Base-by-base conservation (phyloP, 2,329 filamentous ascomycete genomes). In the Talaromyces sp. region DNA sequence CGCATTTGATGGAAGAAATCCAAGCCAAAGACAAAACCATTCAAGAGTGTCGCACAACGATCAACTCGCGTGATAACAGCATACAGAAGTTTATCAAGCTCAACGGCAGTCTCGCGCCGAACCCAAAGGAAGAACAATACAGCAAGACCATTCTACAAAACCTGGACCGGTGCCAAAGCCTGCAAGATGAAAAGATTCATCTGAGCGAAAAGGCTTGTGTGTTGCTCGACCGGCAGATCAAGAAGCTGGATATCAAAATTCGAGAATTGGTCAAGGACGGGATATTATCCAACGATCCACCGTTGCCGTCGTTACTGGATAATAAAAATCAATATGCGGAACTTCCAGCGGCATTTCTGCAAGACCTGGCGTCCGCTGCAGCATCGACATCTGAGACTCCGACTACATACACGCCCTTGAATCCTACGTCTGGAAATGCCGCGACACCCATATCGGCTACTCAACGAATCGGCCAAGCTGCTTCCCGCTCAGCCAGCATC, bases 21-120 rank as follows among this genome's bases (percentile, higher is more conserved):
- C 82, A 86, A 67, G 86, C 85, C 64, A 88, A 88, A 69, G 86
- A 88, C 67, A 80, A 82, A 62, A 79, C 82, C 56, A 84, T 88
- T 60, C 80, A 84, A 66, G 84, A 86, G 62, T 82, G 81, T 68
- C 79, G 81, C 50, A 74, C 79, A n/a, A 77, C 79, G 14, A 87
- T 88, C 70, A 80, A 80, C 64, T 81, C 81, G 37, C 83, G 84
- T 52, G 86, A 88, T 67, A 77, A 74, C 60, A 84, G 82, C 62
- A 77, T 88, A n/a, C 86, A 88, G 68, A 88, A 87, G 69, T 87
- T 86, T 73, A 83, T 88, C 71, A 87, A 86, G 67, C 68, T 83
- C 9, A 86, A 88, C 66, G 85, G 86, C 61, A 84, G 84, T 68
- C 78, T 87, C 50, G 78, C 83, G 1, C 81, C 82, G 37, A 86